phyloP scores from a whole-genome alignment of 2,329 filamentous ascomycete species.

The Xylariaceae sp. region DNA sequence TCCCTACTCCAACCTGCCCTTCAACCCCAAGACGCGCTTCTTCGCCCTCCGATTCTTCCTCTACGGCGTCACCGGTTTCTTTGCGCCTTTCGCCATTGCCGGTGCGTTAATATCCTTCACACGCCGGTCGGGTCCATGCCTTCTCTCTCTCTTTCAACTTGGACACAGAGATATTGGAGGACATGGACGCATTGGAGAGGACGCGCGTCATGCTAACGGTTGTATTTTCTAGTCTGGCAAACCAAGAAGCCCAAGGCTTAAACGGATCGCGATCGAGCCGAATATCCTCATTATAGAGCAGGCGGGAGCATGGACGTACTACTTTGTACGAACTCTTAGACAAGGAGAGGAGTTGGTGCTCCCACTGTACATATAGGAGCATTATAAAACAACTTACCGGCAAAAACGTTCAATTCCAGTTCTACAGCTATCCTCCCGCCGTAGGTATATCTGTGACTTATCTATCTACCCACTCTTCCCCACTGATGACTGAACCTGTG shows the following conservation, averaged over 20 bases:
- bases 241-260: slow-evolving; percentile 43
- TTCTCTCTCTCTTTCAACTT: background rate
- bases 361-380: slow-evolving; percentile 26
- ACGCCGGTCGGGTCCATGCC: background rate
- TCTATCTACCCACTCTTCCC: background rate
- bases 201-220: slow-evolving; percentile 6
- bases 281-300: background rate
- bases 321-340: background rate
- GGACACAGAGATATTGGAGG: background rate
- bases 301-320: background rate
- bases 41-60: slow-evolving; percentile 80
- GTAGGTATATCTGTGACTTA: background rate
- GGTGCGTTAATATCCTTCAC: slow-evolving; percentile 41
- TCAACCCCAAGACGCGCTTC: slow-evolving; percentile 87
- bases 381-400: slow-evolving; percentile 22
- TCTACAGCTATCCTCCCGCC: slow-evolving; percentile 4
- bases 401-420: slow-evolving; percentile 16
- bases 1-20: slow-evolving; percentile 88
- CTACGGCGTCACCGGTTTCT: slow-evolving; percentile 56
- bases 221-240: slow-evolving; percentile 42
- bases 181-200: background rate
- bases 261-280: slow-evolving; percentile 13
- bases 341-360: background rate
- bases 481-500: background rate
- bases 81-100: slow-evolving; percentile 57